Evolutionary conservation across 805 yeast species (phyloP).

Genomic region (Metschnikowia aberdeeniae): DNA sequence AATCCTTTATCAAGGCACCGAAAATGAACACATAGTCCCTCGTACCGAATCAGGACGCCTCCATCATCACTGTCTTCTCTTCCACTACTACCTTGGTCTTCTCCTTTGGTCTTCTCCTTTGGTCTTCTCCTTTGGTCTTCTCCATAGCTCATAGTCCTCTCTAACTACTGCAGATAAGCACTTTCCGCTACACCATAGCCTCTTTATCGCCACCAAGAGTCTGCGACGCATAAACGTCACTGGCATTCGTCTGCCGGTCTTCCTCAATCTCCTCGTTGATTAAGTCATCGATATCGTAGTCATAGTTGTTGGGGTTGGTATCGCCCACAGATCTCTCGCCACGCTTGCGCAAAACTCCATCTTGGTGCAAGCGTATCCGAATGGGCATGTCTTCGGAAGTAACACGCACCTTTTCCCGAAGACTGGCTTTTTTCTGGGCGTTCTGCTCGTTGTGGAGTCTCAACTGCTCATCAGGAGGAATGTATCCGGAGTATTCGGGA

Average conservation of each 20-base stretch:
- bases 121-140: no score
- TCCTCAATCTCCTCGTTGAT: slow-evolving; percentile 32
- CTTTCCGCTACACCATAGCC: slow-evolving; percentile 13
- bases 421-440: slow-evolving; percentile 17
- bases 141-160: no score
- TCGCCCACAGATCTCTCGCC: slow-evolving; percentile 34
- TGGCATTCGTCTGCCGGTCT: slow-evolving; percentile 13
- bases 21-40: no score
- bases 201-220: slow-evolving; percentile 15
- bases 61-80: no score
- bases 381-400: slow-evolving; percentile 38
- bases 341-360: slow-evolving; percentile 24
- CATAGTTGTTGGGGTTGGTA: slow-evolving; percentile 39
- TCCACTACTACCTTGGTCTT: no score
- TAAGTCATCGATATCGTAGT: slow-evolving; percentile 42
- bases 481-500: slow-evolving; percentile 27
- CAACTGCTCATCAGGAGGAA: slow-evolving; percentile 38
- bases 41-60: no score
- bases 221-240: slow-evolving; percentile 12
- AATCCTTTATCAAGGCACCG: no score
- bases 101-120: no score
- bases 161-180: background rate
- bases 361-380: slow-evolving; percentile 27
- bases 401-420: slow-evolving; percentile 28
- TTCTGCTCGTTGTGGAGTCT: slow-evolving; percentile 11